These are phyloP conservation scores for Hymenoscyphus infarciens DNA, from an alignment of 2,329 filamentous ascomycete species.

Conservation along the genomic window DNA sequence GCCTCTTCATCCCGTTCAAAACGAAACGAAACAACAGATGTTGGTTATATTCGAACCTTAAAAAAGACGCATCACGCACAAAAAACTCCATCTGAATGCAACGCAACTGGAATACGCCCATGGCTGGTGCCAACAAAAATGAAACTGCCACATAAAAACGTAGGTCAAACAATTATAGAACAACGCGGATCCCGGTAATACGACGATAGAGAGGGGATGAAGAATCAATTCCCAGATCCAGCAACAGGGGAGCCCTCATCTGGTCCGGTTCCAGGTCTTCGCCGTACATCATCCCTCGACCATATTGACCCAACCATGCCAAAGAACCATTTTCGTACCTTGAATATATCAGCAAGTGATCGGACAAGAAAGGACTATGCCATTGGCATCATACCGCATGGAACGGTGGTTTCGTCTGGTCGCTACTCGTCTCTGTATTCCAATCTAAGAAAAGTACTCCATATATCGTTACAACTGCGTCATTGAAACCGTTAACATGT, in stretches of 20 bases:
- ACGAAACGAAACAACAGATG: not conserved
- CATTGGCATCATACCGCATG: conserved; percentile 40
- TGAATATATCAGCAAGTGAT: not conserved
- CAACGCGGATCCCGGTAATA: not conserved
- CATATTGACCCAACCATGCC: conserved; percentile 36
- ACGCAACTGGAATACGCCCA: not conserved
- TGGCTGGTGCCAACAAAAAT: not conserved
- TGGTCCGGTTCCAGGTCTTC: conserved; percentile 8
- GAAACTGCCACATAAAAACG: not conserved
- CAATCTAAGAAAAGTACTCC: conserved; percentile 61
- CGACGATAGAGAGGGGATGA: not conserved
- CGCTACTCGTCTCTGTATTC: conserved; percentile 33
- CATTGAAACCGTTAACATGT: not conserved
- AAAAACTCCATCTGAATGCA: not conserved
- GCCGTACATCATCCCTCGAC: conserved; percentile 29
- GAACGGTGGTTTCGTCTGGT: conserved; percentile 43
- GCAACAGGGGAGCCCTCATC: conserved; percentile 25
- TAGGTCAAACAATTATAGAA: not conserved
- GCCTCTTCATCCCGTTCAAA: not conserved
- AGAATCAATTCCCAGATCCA: conserved; percentile 9
- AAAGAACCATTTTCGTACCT: conserved; percentile 43
- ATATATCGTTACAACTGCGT: conserved; percentile 50
- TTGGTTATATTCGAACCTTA: not conserved
- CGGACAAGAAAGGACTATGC: not conserved
- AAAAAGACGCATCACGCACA: not conserved